phyloP scores from a whole-genome alignment of 805 yeast genomes.

The Saturnispora dispora region DNA sequence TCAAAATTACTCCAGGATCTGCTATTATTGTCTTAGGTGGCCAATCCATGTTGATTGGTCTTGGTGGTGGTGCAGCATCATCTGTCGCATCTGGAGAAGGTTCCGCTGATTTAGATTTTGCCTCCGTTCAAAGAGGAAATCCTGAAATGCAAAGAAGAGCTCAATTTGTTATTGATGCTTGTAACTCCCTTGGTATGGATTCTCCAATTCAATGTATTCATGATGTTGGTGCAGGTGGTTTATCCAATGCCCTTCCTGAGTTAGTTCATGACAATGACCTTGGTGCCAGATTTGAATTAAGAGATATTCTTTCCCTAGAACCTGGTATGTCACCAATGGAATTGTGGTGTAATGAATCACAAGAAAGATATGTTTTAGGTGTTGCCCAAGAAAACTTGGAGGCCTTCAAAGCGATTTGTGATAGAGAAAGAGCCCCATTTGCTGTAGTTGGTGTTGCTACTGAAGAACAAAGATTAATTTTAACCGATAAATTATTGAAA shows the following conservation, averaged over 20 bases:
- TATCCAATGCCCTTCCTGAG: conserved; percentile 95
- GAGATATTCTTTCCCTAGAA: conserved; percentile 84
- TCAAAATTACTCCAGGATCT: conserved; percentile 85
- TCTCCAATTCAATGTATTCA: conserved; percentile 90
- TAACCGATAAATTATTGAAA: conserved; percentile 70
- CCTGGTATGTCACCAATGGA: conserved; percentile 99
- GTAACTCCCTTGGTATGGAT: conserved; percentile 68
- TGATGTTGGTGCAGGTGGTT: conserved; percentile 99
- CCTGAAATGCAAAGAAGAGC: conserved; percentile 99
- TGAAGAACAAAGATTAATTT: conserved; percentile 68
- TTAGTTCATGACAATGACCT: conserved; percentile 93
- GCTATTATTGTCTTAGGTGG: conserved; percentile 93
- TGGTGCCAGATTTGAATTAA: conserved; percentile 87
- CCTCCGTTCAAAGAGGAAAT: conserved; percentile 98
- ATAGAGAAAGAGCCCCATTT: conserved; percentile 91
- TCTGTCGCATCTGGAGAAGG: conserved; percentile 95
- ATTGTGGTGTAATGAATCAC: conserved; percentile 99
- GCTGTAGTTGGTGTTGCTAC: conserved; percentile 96
- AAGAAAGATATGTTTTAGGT: conserved; percentile 94
- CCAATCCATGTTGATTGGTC: conserved; percentile 93
- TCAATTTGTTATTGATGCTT: conserved; percentile 93
- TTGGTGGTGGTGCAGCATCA: conserved; percentile 99
- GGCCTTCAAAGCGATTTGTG: conserved; percentile 68
- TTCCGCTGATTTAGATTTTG: conserved; percentile 92
- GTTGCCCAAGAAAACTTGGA: conserved; percentile 72